phyloP scores from a whole-genome alignment of 2,329 filamentous ascomycete genomes.

The Salinomyces thailandicus region DNA sequence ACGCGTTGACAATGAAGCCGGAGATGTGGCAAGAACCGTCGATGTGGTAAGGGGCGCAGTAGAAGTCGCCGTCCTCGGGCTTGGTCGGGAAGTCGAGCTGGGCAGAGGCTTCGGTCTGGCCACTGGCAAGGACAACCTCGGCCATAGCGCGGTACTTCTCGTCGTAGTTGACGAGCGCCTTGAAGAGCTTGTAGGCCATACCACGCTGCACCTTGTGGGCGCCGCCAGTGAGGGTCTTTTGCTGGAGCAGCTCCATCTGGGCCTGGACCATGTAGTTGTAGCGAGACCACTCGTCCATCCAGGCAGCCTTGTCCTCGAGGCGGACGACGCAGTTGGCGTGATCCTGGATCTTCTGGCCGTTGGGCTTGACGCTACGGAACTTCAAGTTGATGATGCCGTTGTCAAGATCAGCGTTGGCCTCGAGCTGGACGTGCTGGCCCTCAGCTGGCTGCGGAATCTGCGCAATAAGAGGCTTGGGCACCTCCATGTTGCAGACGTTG shows the following conservation, averaged over 20 bases:
- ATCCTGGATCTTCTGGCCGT: slow-evolving; percentile 48
- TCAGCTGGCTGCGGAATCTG: slow-evolving; percentile 37
- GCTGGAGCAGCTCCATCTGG: slow-evolving; percentile 54
- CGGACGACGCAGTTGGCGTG: slow-evolving; percentile 54
- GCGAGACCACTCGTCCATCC: slow-evolving; percentile 56
- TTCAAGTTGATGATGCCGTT: slow-evolving; percentile 45
- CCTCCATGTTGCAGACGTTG: slow-evolving; percentile 58
- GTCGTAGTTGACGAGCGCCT: slow-evolving; percentile 47
- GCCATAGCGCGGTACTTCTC: slow-evolving; percentile 48
- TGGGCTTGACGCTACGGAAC: slow-evolving; percentile 48
- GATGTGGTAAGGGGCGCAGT: slow-evolving; percentile 50
- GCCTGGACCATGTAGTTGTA: slow-evolving; percentile 49
- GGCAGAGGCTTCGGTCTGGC: slow-evolving; percentile 46
- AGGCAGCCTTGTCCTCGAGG: slow-evolving; percentile 50
- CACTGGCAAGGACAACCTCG: slow-evolving; percentile 48
- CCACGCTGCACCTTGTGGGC: slow-evolving; percentile 65
- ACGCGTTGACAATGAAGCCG: slow-evolving; percentile 51
- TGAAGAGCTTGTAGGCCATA: slow-evolving; percentile 67
- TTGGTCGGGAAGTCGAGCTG: slow-evolving; percentile 45
- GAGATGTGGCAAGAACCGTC: slow-evolving; percentile 48
- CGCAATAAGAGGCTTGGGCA: slow-evolving; percentile 58
- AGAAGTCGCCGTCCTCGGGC: slow-evolving; percentile 45
- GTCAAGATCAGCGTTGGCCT: slow-evolving; percentile 49
- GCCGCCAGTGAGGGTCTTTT: slow-evolving; percentile 53
- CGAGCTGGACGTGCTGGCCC: slow-evolving; percentile 51